A percentile compares a stretch with the other conserved stretches of the same genome.
phyloP scores from a whole-genome alignment of 345 rosid genomes.

The Microcos paniculata region DNA sequence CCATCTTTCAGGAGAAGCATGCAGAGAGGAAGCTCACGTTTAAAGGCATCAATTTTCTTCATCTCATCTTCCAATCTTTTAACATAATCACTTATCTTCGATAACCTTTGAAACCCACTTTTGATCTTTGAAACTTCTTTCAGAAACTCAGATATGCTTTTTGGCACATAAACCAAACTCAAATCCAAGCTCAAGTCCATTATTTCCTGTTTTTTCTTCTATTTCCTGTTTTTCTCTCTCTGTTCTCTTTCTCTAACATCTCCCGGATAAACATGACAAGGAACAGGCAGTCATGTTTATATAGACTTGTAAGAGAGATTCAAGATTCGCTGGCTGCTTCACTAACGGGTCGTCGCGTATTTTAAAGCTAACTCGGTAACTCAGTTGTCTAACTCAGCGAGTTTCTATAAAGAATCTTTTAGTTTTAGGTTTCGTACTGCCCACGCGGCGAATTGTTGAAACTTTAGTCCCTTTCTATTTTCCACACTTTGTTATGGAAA shows the following conservation, averaged over 20 bases:
- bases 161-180: constrained; percentile 44
- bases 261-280: constrained; percentile 28
- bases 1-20: constrained; percentile 73
- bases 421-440: constrained; percentile 20
- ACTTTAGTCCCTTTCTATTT: not conserved
- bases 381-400: not conserved
- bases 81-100: constrained; percentile 51
- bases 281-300: constrained; percentile 24
- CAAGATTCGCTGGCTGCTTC: constrained; percentile 36
- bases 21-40: constrained; percentile 78
- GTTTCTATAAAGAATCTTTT: constrained; percentile 25
- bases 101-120: constrained; percentile 35
- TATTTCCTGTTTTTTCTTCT: not conserved
- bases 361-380: constrained; percentile 15
- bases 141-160: constrained; percentile 48
- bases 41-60: constrained; percentile 68
- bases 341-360: constrained; percentile 36
- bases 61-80: constrained; percentile 60
- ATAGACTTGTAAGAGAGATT: constrained; percentile 32
- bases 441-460: constrained; percentile 53
- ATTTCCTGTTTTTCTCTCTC: not conserved
- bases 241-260: constrained; percentile 13
- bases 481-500: too few species aligned
- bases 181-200: constrained; percentile 75
- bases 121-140: constrained; percentile 41